Conservation (phyloP, 257 asterid species). For the Thymus mandschuricus region DNA sequence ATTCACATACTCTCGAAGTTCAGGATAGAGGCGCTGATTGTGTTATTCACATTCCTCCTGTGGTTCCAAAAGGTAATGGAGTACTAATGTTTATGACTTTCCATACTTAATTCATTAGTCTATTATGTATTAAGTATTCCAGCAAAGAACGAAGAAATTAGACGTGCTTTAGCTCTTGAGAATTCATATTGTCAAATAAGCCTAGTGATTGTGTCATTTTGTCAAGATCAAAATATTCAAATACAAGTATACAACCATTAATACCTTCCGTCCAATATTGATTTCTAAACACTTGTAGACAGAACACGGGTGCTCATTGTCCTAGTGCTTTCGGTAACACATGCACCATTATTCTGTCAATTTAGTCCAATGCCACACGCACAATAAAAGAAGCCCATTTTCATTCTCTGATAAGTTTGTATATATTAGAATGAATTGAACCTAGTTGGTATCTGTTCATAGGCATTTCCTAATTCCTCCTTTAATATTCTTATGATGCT, state of each 20-base stretch:
- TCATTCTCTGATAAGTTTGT: no score
- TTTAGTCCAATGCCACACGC: no score
- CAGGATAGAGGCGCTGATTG: conserved; percentile 30
- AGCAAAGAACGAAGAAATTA: background rate
- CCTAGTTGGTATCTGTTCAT: background rate
- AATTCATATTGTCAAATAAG: conserved; percentile 4
- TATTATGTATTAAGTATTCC: conserved; percentile 1
- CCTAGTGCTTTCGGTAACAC: no score
- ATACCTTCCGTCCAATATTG: no score
- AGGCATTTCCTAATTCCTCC: background rate
- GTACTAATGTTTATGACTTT: conserved; percentile 20
- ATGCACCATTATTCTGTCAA: no score
- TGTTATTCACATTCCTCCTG: conserved; percentile 28
- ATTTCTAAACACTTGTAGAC: no score
- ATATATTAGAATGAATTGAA: background rate
- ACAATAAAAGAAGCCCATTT: no score
- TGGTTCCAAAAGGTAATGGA: conserved; percentile 44
- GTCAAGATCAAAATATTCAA: no score
- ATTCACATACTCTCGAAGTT: conserved; percentile 32
- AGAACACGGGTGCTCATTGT: no score
- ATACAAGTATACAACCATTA: no score
- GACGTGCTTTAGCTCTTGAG: conserved; percentile 15
- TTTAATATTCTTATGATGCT: background rate
- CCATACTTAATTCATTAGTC: conserved; percentile 4
- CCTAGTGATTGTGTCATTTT: no score